A percentile compares a stretch with the other conserved stretches of the same genome.
phyloP scores from a whole-genome alignment of 768 basidiomycete genomes.

The Tulasnella sp. region DNA sequence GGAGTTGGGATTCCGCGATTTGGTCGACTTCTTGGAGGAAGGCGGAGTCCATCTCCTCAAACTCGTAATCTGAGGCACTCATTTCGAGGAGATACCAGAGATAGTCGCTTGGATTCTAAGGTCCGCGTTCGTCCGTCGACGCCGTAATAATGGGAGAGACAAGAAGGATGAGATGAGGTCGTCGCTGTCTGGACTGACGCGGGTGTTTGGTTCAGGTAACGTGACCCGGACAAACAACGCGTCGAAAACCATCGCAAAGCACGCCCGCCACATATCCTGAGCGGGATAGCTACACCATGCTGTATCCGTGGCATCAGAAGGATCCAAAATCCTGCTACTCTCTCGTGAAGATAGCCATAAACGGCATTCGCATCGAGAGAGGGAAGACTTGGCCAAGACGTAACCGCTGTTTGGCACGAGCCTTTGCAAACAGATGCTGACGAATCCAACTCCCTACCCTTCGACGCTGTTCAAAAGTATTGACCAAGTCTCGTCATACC shows the following conservation, averaged over 20 bases:
- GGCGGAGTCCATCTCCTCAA: conserved; percentile 59
- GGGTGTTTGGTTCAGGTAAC: not conserved
- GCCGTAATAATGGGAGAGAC: not conserved
- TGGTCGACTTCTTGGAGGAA: conserved; percentile 60
- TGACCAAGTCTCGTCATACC: no score
- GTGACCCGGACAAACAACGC: not conserved
- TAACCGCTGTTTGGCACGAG: no score
- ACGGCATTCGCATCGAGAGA: no score
- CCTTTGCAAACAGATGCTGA: no score
- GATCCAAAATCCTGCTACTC: no score
- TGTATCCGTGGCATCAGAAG: not conserved
- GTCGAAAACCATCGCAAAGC: not conserved
- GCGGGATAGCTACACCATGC: not conserved
- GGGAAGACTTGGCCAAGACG: no score
- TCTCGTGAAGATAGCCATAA: no score
- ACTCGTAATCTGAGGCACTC: conserved; percentile 76
- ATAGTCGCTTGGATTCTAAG: not conserved
- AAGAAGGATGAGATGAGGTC: not conserved
- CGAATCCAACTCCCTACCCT: no score
- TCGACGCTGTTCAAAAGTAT: no score
- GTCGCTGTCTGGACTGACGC: conserved; percentile 6
- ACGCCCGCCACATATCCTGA: no score
- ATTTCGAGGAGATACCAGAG: conserved; percentile 37
- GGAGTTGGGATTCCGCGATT: conserved; percentile 58
- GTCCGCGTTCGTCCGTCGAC: not conserved